phyloP scores from a whole-genome alignment of 371 early-diverging fungal species.

The Conidiobolus coronatus region DNA sequence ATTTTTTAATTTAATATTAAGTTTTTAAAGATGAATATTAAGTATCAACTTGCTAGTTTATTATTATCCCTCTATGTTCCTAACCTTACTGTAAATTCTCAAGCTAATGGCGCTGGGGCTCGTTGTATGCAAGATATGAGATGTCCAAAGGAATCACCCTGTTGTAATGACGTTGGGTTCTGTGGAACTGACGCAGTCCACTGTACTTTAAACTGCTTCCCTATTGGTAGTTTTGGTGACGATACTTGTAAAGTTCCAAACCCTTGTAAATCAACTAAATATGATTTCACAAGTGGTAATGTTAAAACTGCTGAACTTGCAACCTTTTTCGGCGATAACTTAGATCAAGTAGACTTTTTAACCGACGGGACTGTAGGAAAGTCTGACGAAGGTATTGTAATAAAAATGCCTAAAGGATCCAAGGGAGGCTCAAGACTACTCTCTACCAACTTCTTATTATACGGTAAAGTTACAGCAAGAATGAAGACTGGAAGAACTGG shows the following conservation, averaged over 20 bases:
- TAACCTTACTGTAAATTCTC: too few relatives aligned
- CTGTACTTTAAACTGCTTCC: not conserved
- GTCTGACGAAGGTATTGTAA: not conserved
- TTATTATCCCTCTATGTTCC: too few relatives aligned
- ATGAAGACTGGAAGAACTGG: constrained; percentile 21
- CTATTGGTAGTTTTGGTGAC: not conserved
- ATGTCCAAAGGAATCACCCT: not conserved
- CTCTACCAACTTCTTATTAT: not conserved
- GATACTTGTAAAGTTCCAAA: not conserved
- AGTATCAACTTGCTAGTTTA: too few relatives aligned
- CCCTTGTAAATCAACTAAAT: not conserved
- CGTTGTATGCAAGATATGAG: not conserved
- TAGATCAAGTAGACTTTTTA: not conserved
- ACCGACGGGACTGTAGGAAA: not conserved
- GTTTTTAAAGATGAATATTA: too few relatives aligned
- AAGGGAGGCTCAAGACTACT: not conserved
- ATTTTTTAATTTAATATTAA: too few relatives aligned
- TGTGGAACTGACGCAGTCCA: not conserved
- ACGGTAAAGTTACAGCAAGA: constrained; percentile 22
- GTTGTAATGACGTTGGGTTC: not conserved
- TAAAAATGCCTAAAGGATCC: constrained; percentile 1
- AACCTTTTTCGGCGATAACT: not conserved
- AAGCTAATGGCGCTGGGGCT: too few relatives aligned
- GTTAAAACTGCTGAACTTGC: not conserved
- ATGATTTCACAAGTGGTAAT: not conserved